Base-by-base conservation (phyloP, 2,329 filamentous ascomycete genomes). In the Periconia digitata region DNA sequence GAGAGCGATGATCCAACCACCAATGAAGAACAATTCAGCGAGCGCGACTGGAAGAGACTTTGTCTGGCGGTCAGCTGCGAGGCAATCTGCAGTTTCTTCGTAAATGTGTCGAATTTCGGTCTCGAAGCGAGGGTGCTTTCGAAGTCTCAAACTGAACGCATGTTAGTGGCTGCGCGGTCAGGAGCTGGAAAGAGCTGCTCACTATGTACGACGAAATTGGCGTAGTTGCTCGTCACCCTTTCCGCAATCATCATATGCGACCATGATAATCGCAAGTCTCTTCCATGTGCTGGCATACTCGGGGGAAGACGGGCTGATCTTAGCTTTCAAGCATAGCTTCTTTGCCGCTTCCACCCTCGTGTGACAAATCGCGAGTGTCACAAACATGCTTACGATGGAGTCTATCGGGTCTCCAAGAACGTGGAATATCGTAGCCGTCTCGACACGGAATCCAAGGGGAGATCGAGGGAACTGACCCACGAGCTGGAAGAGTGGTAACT, bases 171-270 rank as follows among this genome's bases (percentile, higher is more conserved):
- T 22, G 5, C 7, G 18, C 10, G 2, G 27, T 10, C 8, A 38
- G 6, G 12, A 10, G 24, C 1, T 10, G 12, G 13, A 2, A 21
- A 22, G n/a, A n/a, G n/a, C n/a, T 3, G 47, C 56, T 21, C 51
- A 60, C 57, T 54, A 58, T 18, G 43, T 18, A 20, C 38, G 36
- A 17, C 46, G 44, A 43, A 58, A 44, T 8, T 36, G 21, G 6
- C 40, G 34, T 2, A 49, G 44, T 35, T 50, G 44, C 32, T 50
- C 48, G 2, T 55, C 45, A 3, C 46, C 29, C 20, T 43, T 44
- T 12, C 57, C 57, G 32, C 57, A 60, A 12, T 60, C 57, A 36
- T 60, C 57, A 32, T 60, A 60, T 6, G 57, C 58, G 1, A 54
- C 47, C 53, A 60, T 56, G 8, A 60, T 52, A 38, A 60, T 51